Evolutionary conservation across 2,329 filamentous ascomycete genomes (phyloP), one percentile per base, ranked within the genome.

Genomic region (Penicillium griseofulvum): DNA sequence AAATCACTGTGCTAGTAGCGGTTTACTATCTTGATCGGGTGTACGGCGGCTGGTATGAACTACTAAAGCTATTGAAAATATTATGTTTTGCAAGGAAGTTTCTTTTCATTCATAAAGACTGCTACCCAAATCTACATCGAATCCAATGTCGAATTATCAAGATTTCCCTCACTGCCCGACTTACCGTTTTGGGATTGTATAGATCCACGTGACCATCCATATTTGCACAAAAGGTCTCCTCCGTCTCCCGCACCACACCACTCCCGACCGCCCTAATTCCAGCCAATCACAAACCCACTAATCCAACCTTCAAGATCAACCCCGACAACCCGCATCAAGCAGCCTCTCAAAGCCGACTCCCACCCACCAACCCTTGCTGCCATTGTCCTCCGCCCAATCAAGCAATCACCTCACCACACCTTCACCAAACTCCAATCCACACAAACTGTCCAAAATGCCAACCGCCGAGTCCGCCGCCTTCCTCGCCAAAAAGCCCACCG

Each of bases 381-480:
- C 38, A 31, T 41, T 51, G 48, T 38, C 39, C 41, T 34, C 34
- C 31, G 17, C 33, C 26, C 45, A 34, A 41, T 14, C 39, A 41
- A 24, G 24, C 10, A 51, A 50, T 2, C 31, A 19, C 24, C 45
- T 43, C 34, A 11, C 17, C 31, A 37, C 10, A 19, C 16, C 3
- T 39, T 0, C 3, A 16, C 19, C 17, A n/a, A 3, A 17, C 11
- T n/a, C 22, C n/a, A 29, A 31, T 10, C 19, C 11, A 44, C 19
- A 38, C 49, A 34, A 38, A 19, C 44, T 42, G 41, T 17, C 29
- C 61, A 74, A 69, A 69, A 87, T 87, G 85, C 84, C 85, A 41
- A 87, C 83, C 53, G 82, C 84, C 61, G 84, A 87, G 71, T 87
- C 84, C 67, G 81, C 78, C 60, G 73, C 78, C 61, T 87, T 87